Evolutionary conservation across 2,329 filamentous ascomycete genomes (phyloP).

Genomic region (Fusarium lyarnte): DNA sequence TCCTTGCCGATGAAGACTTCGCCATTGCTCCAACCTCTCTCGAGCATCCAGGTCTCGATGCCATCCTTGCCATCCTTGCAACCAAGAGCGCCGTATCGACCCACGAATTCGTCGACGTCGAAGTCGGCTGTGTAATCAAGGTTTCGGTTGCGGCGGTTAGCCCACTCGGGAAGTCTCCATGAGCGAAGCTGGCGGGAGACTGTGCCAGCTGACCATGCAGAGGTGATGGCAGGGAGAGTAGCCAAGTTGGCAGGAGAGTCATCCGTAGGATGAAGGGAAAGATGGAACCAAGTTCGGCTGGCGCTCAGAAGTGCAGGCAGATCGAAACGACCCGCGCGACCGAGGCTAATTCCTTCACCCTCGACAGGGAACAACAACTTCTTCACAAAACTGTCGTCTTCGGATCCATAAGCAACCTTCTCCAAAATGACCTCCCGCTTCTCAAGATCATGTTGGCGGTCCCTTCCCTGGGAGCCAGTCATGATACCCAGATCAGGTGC

Average conservation of each 20-base stretch:
- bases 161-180: conserved; percentile 96
- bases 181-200: conserved; percentile 92
- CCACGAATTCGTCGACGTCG: conserved; percentile 89
- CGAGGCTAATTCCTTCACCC: conserved; percentile 82
- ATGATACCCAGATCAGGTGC: conserved; percentile 82
- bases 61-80: conserved; percentile 92
- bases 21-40: conserved; percentile 97
- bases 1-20: conserved; percentile 92
- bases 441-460: conserved; percentile 82
- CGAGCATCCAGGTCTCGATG: conserved; percentile 92
- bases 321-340: conserved; percentile 81
- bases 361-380: conserved; percentile 82
- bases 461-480: conserved; percentile 71
- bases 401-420: conserved; percentile 83
- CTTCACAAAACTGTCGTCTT: conserved; percentile 84
- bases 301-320: conserved; percentile 78
- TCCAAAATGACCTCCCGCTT: conserved; percentile 85
- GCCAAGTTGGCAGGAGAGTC: conserved; percentile 80
- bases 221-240: conserved; percentile 75
- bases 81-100: conserved; percentile 82
- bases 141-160: conserved; percentile 88
- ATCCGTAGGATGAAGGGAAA: conserved; percentile 91
- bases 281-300: conserved; percentile 94
- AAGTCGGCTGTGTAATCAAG: conserved; percentile 98
- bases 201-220: conserved; percentile 90